Evolutionary conservation across 2,329 filamentous ascomycete genomes (phyloP), one percentile per base, ranked within the genome.

Genomic region (Penicillium sp.): DNA sequence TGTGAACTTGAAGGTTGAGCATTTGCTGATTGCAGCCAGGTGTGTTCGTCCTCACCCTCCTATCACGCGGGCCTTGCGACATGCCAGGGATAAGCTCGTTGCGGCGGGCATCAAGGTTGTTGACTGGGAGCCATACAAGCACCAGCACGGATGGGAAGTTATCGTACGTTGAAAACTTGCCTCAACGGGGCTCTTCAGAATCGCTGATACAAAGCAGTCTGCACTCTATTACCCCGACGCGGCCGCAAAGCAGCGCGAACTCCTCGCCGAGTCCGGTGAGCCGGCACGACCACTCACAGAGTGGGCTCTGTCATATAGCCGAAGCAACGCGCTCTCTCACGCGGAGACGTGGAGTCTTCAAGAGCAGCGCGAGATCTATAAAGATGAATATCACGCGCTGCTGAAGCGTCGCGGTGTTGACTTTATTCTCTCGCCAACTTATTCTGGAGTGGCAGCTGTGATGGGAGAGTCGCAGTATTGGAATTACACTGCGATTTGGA

Each of bases 1-100:
- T 21, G 7, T 10, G 16, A 16, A 13, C 16, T 11, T 21, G 38
- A 3, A 8, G 36, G 7, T 18, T 2, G 22, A 45, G 27, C 1
- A 18, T 21, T 4, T 24, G 4, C 34, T 1, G 13, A 5, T 2
- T 18, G 4, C n/a, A n/a, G 18, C 9, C 18, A 72, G 68, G 9
- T 77, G 85, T 46, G 86, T 88, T 4, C 77, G 71, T 5, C 87
- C 88, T 0, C 88, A 88, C 48, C 86, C 88, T 3, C 87, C 62
- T 3, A 50, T 64, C 8, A 56, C 53, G 27, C 61, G 62, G 1
- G 60, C 55, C 1, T 50, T 64, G 18, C 52, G 53, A 29, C 38
- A 57, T 10, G 60, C 57, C 13, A 65, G 66, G 54, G 44, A 63
- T 39, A 66, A 65, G 58, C 44, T 64, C 1, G 55, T 77, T n/a